Conservation (phyloP, 1,139 yeast species). For the Yamadazyma diddensiae region DNA sequence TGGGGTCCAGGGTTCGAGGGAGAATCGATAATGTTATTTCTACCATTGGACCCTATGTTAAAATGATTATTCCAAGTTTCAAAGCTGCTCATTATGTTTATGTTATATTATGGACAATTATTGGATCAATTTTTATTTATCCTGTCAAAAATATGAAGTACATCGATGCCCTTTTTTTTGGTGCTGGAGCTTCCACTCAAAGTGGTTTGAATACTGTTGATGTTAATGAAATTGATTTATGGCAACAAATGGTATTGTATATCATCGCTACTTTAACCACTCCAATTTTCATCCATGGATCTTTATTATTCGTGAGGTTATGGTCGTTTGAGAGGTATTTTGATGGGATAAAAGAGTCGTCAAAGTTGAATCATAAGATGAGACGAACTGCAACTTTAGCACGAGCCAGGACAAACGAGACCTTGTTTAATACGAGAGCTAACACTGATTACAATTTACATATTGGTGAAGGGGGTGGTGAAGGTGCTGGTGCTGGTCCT, state of each 20-base stretch:
- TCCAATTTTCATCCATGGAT: constrained; percentile 86
- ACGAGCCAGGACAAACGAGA: constrained; percentile 35
- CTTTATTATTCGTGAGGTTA: constrained; percentile 72
- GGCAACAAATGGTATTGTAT: constrained; percentile 75
- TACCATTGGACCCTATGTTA: constrained; percentile 42
- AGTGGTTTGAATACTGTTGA: constrained; percentile 87
- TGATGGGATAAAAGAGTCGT: constrained; percentile 72
- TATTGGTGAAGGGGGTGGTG: constrained; percentile 3
- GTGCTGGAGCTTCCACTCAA: constrained; percentile 79
- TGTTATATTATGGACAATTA: constrained; percentile 48
- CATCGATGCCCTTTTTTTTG: constrained; percentile 75
- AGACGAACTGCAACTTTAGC: constrained; percentile 70
- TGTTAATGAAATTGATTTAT: constrained; percentile 56
- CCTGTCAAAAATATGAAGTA: constrained; percentile 68
- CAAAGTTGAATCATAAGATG: constrained; percentile 74
- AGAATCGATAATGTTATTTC: constrained; percentile 5
- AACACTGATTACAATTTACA: constrained; percentile 39
- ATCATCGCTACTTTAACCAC: constrained; percentile 65
- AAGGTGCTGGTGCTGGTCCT: neutral
- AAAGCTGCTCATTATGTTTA: constrained; percentile 76
- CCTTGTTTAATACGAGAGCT: constrained; percentile 28
- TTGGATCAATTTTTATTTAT: constrained; percentile 71
- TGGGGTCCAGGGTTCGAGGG: constrained; percentile 6
- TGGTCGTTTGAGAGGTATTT: constrained; percentile 90
- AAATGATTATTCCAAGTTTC: constrained; percentile 65